Evolutionary conservation across 306 rosid genomes (phyloP).

Genomic region (Hippophae gyantsensis): DNA sequence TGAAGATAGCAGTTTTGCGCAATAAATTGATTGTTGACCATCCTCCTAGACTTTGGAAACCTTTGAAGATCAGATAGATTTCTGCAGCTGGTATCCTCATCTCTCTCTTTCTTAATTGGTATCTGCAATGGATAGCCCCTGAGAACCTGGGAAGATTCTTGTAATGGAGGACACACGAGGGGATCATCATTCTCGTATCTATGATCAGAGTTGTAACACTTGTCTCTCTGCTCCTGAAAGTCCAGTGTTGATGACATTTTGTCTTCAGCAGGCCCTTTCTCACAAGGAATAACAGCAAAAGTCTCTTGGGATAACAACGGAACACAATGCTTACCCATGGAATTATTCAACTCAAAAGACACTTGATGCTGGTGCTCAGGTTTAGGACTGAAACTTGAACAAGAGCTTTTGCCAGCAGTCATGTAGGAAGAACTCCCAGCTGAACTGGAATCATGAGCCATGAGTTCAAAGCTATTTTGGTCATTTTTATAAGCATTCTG

Average conservation of each 20-base stretch:
- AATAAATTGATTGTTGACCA: constrained; percentile 5
- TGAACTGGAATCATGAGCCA: constrained; percentile 35
- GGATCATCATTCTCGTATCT: constrained; percentile 32
- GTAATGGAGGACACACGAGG: constrained; percentile 20
- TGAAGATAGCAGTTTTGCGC: constrained; percentile 17
- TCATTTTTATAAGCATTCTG: constrained; percentile 27
- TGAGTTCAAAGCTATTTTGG: constrained; percentile 20
- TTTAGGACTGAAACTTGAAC: constrained; percentile 38
- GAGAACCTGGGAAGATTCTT: constrained; percentile 36
- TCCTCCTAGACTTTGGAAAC: constrained; percentile 18
- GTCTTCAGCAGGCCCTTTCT: constrained; percentile 35
- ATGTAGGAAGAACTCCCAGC: constrained; percentile 31
- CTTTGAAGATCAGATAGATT: constrained; percentile 22
- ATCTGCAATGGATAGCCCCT: constrained; percentile 42
- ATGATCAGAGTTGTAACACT: constrained; percentile 19
- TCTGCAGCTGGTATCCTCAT: constrained; percentile 35
- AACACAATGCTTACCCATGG: constrained; percentile 27
- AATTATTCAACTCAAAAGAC: constrained; percentile 20
- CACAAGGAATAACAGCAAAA: constrained; percentile 26
- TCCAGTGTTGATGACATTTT: constrained; percentile 40
- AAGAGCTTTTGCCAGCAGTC: constrained; percentile 30
- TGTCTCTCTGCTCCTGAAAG: constrained; percentile 28
- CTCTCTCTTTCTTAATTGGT: constrained; percentile 35
- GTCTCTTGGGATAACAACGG: constrained; percentile 22
- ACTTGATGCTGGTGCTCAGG: constrained; percentile 25